A percentile compares a stretch with the other conserved stretches of the same genome.
Conservation (phyloP, 768 basidiomycete species). For the Naganishia onofrii region DNA sequence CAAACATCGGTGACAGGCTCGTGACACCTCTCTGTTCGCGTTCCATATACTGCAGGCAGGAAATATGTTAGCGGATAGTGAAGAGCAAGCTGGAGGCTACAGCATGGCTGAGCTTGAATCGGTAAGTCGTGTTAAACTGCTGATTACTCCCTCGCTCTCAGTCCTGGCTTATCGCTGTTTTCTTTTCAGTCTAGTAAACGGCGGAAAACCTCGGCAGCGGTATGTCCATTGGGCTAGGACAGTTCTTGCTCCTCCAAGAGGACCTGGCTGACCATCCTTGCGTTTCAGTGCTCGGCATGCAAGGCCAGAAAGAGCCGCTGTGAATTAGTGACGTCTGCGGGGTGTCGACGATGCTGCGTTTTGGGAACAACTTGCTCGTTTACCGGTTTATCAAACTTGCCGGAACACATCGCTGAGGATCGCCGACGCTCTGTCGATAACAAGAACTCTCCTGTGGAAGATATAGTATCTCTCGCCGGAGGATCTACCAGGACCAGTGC, state of each 20-base stretch:
- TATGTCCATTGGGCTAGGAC: background rate
- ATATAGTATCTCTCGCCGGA: background rate
- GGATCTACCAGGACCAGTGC: background rate
- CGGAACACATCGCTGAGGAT: background rate
- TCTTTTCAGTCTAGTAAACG: background rate
- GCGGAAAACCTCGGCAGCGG: slow-evolving; percentile 6
- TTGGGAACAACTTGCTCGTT: slow-evolving; percentile 6
- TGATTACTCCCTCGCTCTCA: background rate
- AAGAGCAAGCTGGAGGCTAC: background rate
- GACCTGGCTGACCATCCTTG: background rate
- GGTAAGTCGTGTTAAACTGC: background rate
- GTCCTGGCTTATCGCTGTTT: background rate
- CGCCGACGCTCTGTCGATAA: background rate
- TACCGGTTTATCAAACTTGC: background rate
- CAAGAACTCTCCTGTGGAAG: background rate
- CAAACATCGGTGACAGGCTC: too few relatives aligned
- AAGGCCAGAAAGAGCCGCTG: background rate
- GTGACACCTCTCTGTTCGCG: too few relatives aligned
- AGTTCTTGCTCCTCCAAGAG: background rate
- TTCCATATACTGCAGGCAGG: background rate
- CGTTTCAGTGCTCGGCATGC: background rate
- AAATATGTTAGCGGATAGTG: background rate
- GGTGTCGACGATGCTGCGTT: slow-evolving; percentile 20
- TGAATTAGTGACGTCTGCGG: background rate
- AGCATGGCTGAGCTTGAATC: background rate